Base-by-base conservation (phyloP, 2,329 filamentous ascomycete species). In the Onygenales sp. region DNA sequence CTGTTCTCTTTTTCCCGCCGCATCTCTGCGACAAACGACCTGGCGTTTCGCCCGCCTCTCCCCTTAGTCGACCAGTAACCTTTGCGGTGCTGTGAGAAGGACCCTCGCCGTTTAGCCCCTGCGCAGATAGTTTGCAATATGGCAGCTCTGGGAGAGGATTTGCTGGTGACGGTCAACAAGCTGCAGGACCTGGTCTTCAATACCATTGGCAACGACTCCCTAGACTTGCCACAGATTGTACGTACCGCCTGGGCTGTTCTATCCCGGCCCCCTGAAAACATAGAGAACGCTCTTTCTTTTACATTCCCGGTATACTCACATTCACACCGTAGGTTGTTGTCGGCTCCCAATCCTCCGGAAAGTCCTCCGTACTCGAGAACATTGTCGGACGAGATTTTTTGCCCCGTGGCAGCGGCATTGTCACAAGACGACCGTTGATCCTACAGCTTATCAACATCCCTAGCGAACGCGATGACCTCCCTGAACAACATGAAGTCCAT, bases 171-270 rank as follows among this genome's bases (percentile, higher is more conserved):
- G 60, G 93, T 98, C 76, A 98, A 98, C 79, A 95, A 95, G 79
- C 80, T 98, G 66, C 93, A 98, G 74, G 93, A 97, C 73, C 76
- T 98, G 67, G 93, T 98, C 67, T 98, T 98, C 79, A 98, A 98
- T 76, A 98, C 93, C 62, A 98, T 98, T 72, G 93, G 93, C 73
- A 97, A 91, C 77, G 93, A 98, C 73, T 97, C 92, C 51, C 81
- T 98, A 57, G 93, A 98, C 74, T 78, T 98, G 54, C 93, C 93
- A 55, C 93, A 98, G 76, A 98, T 98, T 80, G 93, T 96, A 84
- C 67, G 84, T 76, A 59, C 17, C 51, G n/a, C 21, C 31, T 14
- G 13, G 4, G 6, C 48, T 21, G 21, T 17, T 14, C 36, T 11
- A 17, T 46, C 14, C 21, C 10, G 6, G 21, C 13, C 27, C 34